Evolutionary conservation across 2,329 filamentous ascomycete species (phyloP).

Genomic region (Leptographium procerum): DNA sequence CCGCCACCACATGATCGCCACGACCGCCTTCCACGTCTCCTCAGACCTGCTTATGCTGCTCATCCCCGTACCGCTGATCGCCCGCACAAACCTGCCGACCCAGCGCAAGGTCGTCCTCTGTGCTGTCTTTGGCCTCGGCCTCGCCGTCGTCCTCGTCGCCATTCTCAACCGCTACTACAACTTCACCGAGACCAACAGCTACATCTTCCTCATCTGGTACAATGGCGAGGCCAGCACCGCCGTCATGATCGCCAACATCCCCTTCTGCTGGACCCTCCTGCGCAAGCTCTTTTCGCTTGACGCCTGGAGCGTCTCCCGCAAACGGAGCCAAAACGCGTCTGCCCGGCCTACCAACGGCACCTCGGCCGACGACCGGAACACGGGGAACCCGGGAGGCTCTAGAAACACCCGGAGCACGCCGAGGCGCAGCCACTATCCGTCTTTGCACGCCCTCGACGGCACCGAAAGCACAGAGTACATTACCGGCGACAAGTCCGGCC

Average conservation of each 20-base stretch:
- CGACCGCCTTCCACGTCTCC: slow-evolving; percentile 34
- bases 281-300: slow-evolving; percentile 25
- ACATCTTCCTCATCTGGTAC: slow-evolving; percentile 49
- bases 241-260: slow-evolving; percentile 49
- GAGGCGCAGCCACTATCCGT: neutral
- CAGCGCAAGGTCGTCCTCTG: slow-evolving; percentile 37
- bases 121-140: slow-evolving; percentile 43
- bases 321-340: neutral
- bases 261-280: slow-evolving; percentile 46
- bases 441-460: neutral
- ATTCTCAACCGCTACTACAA: slow-evolving; percentile 52
- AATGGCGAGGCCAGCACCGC: slow-evolving; percentile 47
- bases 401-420: neutral
- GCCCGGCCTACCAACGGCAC: neutral
- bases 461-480: slow-evolving; percentile 9
- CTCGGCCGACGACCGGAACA: neutral
- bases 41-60: slow-evolving; percentile 32
- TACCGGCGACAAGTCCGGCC: neutral
- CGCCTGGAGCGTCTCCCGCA: slow-evolving; percentile 9
- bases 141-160: slow-evolving; percentile 42
- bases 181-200: slow-evolving; percentile 43
- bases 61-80: slow-evolving; percentile 33
- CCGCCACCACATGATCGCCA: slow-evolving; percentile 34
- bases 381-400: too few relatives aligned
- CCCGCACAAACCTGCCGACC: slow-evolving; percentile 25